phyloP scores from a whole-genome alignment of 768 basidiomycete genomes.

The Suillus clintonianus region DNA sequence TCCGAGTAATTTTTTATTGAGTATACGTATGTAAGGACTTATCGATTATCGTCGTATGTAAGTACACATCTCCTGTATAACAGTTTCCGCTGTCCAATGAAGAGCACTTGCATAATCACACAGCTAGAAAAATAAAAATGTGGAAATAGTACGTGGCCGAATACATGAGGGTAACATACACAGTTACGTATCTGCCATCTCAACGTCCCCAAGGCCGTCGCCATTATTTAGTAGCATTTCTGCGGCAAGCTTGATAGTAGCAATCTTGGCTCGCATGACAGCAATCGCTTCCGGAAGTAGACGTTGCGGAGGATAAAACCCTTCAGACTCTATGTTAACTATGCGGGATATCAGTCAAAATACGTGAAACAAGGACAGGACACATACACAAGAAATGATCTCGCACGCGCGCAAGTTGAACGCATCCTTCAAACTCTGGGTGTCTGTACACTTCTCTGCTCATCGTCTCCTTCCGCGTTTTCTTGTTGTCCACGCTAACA shows the following conservation, averaged over 20 bases:
- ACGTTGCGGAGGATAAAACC: slow-evolving; percentile 83
- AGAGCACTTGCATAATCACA: not conserved
- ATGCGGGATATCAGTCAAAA: slow-evolving; percentile 28
- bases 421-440: slow-evolving; percentile 83
- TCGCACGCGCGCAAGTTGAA: slow-evolving; percentile 80
- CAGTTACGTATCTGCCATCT: slow-evolving; percentile 48
- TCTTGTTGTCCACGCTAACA: slow-evolving; percentile 61
- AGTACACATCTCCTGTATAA: not conserved
- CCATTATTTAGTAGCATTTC: slow-evolving; percentile 52
- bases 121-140: not conserved
- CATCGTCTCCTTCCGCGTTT: slow-evolving; percentile 83
- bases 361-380: not conserved
- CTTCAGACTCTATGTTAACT: slow-evolving; percentile 90
- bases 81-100: not conserved
- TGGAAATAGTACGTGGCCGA: not conserved
- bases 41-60: too few species aligned
- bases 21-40: not conserved
- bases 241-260: slow-evolving; percentile 56
- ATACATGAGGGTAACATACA: not conserved
- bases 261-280: slow-evolving; percentile 83
- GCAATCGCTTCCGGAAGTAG: slow-evolving; percentile 78
- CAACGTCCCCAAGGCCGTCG: slow-evolving; percentile 45
- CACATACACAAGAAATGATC: slow-evolving; percentile 92
- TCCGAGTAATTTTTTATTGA: too few species aligned
- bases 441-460: slow-evolving; percentile 91